Evolutionary conservation across 2,329 filamentous ascomycete species (phyloP).

Genomic region (Botrytis elliptica): DNA sequence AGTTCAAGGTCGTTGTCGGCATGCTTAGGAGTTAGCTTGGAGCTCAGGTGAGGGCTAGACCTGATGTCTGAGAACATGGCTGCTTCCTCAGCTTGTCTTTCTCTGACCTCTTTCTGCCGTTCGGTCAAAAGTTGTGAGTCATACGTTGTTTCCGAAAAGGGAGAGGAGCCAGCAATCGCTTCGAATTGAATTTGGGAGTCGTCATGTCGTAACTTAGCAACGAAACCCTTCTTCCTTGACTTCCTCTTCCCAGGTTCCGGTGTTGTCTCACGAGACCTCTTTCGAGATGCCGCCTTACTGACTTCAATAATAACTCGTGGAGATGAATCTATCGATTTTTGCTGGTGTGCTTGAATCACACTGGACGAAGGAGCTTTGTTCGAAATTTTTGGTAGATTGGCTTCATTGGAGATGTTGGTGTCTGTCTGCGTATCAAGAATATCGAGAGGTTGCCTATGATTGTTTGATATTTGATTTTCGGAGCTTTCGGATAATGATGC

Average conservation of each 20-base stretch:
- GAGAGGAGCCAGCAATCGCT: slow-evolving; percentile 63
- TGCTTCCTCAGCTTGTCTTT: slow-evolving; percentile 60
- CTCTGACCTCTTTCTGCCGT: slow-evolving; percentile 73
- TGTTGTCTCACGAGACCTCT: slow-evolving; percentile 32
- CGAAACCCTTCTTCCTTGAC: slow-evolving; percentile 40
- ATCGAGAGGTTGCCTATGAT: slow-evolving; percentile 26
- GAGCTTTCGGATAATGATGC: slow-evolving; percentile 46
- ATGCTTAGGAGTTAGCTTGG: slow-evolving; percentile 23
- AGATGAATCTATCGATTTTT: slow-evolving; percentile 21
- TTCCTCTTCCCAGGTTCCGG: slow-evolving; percentile 41
- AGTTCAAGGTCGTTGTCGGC: slow-evolving; percentile 35
- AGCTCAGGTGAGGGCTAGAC: slow-evolving; percentile 48
- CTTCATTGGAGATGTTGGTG: slow-evolving; percentile 12
- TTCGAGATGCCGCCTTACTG: slow-evolving; percentile 21
- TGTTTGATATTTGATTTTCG: slow-evolving; percentile 37
- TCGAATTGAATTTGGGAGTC: slow-evolving; percentile 81
- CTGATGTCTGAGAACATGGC: slow-evolving; percentile 67
- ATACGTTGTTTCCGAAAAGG: slow-evolving; percentile 46
- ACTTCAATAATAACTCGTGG: slow-evolving; percentile 31
- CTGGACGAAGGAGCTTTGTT: neutral
- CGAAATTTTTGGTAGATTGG: slow-evolving; percentile 10
- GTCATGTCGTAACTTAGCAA: slow-evolving; percentile 66
- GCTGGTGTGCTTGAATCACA: neutral
- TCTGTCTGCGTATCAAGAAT: slow-evolving; percentile 45
- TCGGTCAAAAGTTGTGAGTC: slow-evolving; percentile 78